Evolutionary conservation across 768 basidiomycete genomes (phyloP), one percentile per base, ranked within the genome.

Genomic region (Leccinum longicurvipes): DNA sequence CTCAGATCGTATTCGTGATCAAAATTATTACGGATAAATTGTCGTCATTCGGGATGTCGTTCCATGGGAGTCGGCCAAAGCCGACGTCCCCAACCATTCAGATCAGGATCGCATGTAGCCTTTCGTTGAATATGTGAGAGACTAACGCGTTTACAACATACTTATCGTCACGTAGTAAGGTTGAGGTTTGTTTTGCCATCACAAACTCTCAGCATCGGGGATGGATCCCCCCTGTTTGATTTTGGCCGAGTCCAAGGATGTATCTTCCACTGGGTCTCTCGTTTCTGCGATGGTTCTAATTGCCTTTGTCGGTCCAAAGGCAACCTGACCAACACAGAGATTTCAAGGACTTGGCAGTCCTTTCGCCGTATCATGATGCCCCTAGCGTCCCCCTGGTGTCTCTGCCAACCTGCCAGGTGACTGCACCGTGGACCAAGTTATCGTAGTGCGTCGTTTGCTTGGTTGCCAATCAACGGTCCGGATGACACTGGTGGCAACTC

Each of bases 371-470:
- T 56, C 67, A 65, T 45, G 63, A 68, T 50, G 69, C 70, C 1
- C 68, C 71, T 12, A 60, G 60, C 19, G 57, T 69, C 10, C 55
- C 10, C 55, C 58, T 14, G 73, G 72, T 8, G 57, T 73, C 41
- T 55, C 62, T 44, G 59, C 51, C 23, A 54, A 60, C 45, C 68
- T 77, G 7, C 74, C 76, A 8, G 62, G 50, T 25, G 76, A 77
- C 63, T 75, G 76, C 59, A 63, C 56, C 47, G 69, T 78, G 32
- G 67, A 74, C 41, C 74, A 76, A 58, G 73, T 76, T 54, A 63
- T 74, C 63, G 53, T 74, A 59, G 76, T 77, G 60, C 47, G 65
- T 50, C 17, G 15, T 44, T 24, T 23, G 4, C 5, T 23, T 24
- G 29, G 12, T 3, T 9, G 5, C 21, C 8, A 19, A 15, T 1